Evolutionary conservation across 2,329 filamentous ascomycete genomes (phyloP).

Genomic region (Xylariales sp.): DNA sequence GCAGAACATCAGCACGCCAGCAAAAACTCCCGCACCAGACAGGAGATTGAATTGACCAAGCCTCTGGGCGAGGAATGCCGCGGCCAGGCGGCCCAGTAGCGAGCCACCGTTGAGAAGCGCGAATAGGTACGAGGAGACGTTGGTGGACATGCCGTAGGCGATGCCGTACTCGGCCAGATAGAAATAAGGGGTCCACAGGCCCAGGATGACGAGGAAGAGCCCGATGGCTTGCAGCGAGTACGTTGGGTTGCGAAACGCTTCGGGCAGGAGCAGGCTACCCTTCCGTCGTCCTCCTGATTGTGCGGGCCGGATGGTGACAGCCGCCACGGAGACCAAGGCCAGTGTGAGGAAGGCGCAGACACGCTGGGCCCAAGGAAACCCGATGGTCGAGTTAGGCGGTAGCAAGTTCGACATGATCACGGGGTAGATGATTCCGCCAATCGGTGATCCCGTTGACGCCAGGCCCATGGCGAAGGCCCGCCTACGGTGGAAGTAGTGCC

Average conservation of each 20-base stretch:
- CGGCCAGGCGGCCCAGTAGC: conserved; percentile 1
- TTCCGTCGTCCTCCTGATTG: conserved; percentile 9
- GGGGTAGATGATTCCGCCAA: conserved; percentile 15
- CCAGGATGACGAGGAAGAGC: conserved; percentile 18
- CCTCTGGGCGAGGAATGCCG: conserved; percentile 12
- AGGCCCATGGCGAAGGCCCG: conserved; percentile 27
- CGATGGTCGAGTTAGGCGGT: conserved; percentile 10
- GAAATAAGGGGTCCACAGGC: conserved; percentile 22
- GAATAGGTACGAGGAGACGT: conserved; percentile 55
- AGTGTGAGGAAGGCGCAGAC: conserved; percentile 13
- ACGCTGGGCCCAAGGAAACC: conserved; percentile 14
- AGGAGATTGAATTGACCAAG: conserved; percentile 45
- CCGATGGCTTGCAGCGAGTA: conserved; percentile 12
- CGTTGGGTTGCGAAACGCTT: conserved; percentile 12
- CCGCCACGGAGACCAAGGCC: conserved; percentile 1
- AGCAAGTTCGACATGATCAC: conserved; percentile 11
- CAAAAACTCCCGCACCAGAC: conserved; percentile 15
- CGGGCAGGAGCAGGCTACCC: conserved; percentile 30
- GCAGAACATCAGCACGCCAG: conserved; percentile 8
- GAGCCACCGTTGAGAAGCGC: conserved; percentile 54
- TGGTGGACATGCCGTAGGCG: conserved; percentile 37
- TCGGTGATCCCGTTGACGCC: conserved; percentile 11
- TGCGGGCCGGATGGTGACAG: conserved; percentile 12
- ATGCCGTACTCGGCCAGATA: conserved; percentile 50
- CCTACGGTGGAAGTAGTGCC: conserved; percentile 27